Base-by-base conservation (phyloP, 768 basidiomycete species). In the Psilocybe azurescens region DNA sequence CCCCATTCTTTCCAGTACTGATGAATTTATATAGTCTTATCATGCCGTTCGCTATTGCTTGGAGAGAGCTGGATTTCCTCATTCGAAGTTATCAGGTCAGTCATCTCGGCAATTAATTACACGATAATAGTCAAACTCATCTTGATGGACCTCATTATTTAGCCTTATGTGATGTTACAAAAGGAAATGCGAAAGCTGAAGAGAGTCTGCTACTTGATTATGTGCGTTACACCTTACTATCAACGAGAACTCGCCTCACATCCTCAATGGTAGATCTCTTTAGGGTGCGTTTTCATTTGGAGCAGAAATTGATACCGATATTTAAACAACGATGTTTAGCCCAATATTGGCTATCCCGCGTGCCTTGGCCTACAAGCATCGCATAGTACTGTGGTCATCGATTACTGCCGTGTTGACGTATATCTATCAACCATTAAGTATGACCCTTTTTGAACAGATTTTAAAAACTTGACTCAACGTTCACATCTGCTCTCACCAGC, bases 141-240 rank as follows among this genome's bases (percentile, higher is more conserved):
- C 10, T 24, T 9, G 3, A 10, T 14, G 24, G n/a, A 20, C 11
- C 18, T 9, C 28, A 30, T 8, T 29, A 32, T 3, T 13, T 28
- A 91, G 89, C 89, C 90, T 2, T 91, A 89, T 62, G 75, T 91
- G 5, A 73, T 80, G 5, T 73, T 91, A 29, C 78, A 83, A 16
- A 78, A 65, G 88, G 87, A 2, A 75, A 75, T 62, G 83, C 82
- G 1, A 70, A 75, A 2, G 87, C 89, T 1, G 78, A 86, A 58
- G 83, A 86, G 63, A 85, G 85, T 56, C 70, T 91, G n/a, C 74
- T 91, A 16, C 69, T 89, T 28, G 85, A 91, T 70, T 91, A 91
- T 72, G 87, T 89, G 65, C 53, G 85, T 56, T n/a, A 32, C 41
- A 7, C 53, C 29, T 39, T 55, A 56, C 41, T 61, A 20, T 47